Conservation (phyloP, 805 yeast species). For the Torulaspora franciscae region DNA sequence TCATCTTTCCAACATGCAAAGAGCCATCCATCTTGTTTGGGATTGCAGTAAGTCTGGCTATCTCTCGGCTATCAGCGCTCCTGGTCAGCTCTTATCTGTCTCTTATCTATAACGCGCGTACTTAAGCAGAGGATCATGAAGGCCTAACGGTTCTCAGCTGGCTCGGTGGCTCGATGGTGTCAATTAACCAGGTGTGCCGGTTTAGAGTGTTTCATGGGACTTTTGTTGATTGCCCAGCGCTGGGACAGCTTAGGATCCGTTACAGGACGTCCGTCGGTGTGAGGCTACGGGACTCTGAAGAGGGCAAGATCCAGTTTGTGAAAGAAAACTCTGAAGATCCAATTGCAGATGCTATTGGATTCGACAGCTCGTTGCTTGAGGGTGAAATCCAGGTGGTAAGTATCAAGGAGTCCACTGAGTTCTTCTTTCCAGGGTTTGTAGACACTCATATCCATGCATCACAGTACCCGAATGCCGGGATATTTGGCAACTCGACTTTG, state of each 20-base stretch:
- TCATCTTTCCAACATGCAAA: too few relatives aligned
- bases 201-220: constrained; percentile 58
- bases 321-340: constrained; percentile 27
- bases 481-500: constrained; percentile 79
- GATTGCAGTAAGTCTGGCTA: too few relatives aligned
- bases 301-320: constrained; percentile 44
- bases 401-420: constrained; percentile 33
- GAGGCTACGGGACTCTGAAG: constrained; percentile 26
- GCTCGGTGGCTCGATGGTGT: background rate
- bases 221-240: constrained; percentile 62
- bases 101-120: background rate
- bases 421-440: constrained; percentile 77
- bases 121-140: background rate
- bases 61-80: background rate
- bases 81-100: background rate
- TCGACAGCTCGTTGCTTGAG: constrained; percentile 15
- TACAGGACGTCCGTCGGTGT: constrained; percentile 61
- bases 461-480: constrained; percentile 75
- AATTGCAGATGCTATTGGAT: constrained; percentile 26
- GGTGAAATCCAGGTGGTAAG: constrained; percentile 32
- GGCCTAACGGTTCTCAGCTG: background rate
- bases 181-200: background rate
- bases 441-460: constrained; percentile 86
- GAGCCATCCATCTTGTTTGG: too few relatives aligned
- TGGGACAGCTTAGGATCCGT: constrained; percentile 54